A percentile compares a stretch with the other conserved stretches of the same genome.
Evolutionary conservation across 345 rosid genomes (phyloP).

Genomic region (Odontarrhena argentea): DNA sequence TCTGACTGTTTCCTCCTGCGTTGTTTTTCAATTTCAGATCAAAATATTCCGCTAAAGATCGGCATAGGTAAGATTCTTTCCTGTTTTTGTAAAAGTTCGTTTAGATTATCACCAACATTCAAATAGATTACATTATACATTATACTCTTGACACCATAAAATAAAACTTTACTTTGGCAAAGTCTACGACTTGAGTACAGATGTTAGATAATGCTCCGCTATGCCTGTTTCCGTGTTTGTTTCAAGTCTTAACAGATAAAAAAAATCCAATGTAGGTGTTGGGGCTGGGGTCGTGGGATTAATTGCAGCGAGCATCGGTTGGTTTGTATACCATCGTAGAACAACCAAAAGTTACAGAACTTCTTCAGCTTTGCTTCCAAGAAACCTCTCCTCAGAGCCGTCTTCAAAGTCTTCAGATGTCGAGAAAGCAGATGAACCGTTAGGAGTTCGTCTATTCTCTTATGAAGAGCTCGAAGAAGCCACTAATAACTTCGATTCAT

Average conservation of each 20-base stretch:
- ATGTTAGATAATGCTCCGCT: slow-evolving; percentile 2
- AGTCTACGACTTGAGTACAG: not conserved
- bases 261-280: slow-evolving; percentile 37
- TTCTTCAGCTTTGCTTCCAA: slow-evolving; percentile 41
- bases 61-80: slow-evolving; percentile 37
- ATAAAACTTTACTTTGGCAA: not conserved
- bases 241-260: slow-evolving; percentile 12
- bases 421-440: slow-evolving; percentile 48
- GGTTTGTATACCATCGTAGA: slow-evolving; percentile 35
- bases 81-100: not conserved
- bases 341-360: slow-evolving; percentile 38
- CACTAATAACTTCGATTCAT: slow-evolving; percentile 67
- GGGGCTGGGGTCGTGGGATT: slow-evolving; percentile 29
- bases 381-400: slow-evolving; percentile 45
- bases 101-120: not conserved
- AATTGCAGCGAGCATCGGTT: not conserved
- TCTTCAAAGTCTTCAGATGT: slow-evolving; percentile 47
- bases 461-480: slow-evolving; percentile 72
- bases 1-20: not conserved
- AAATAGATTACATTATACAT: not conserved
- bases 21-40: not conserved
- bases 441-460: slow-evolving; percentile 61
- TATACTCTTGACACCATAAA: not conserved
- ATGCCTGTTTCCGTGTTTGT: not conserved
- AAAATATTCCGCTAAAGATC: not conserved